Evolutionary conservation across 176 grass and related monocot genomes (phyloP), one percentile per base, ranked within the genome.

Genomic region (Pontederia crassipes): DNA sequence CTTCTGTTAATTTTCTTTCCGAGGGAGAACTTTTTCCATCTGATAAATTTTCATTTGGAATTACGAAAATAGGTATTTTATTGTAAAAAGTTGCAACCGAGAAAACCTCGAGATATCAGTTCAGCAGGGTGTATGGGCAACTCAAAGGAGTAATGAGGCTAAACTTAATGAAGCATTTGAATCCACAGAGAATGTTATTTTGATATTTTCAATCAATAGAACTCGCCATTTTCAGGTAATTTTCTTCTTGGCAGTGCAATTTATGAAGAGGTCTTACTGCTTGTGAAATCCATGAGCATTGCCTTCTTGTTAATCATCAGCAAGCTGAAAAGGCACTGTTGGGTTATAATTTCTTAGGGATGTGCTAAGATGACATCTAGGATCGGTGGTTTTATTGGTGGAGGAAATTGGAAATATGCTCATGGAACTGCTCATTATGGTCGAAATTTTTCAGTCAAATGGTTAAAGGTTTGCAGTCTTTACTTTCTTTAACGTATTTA

Each of bases 121-220:
- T 62, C 93, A 92, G 46, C 93, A 92, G 64, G 93, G 87, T 68
- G 76, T 98, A 8, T 98, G 93, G 93, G 93, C 87, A 64, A 98
- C 93, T 72, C 93, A 98, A 76, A 81, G 84, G 72, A 92, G 93
- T 71, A 98, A 98, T 17, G 93, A 98, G 57, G 81, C 84, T 24
- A 98, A 98, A 85, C 87, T 98, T 64, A 98, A 98, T 74, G 93
- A 98, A 75, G 93, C 93, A 74, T 98, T 98, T 81, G 93, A 98
- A 78, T 89, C 93, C 2, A 87, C 75, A 46, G 93, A 98, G 45
- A 98, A 98, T 83, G 93, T 98, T 76, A 98, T 98, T 75, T 77
- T 98, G 60, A 92, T 92, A 81, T 98, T 98, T 76, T 98, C 93
- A 65, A 83, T 98, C 72, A 98, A 92, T 64, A 79, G 79, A 76